Conservation (phyloP, 1,284 basidiomycete genomes). For the Cryptococcus amylolentus region DNA sequence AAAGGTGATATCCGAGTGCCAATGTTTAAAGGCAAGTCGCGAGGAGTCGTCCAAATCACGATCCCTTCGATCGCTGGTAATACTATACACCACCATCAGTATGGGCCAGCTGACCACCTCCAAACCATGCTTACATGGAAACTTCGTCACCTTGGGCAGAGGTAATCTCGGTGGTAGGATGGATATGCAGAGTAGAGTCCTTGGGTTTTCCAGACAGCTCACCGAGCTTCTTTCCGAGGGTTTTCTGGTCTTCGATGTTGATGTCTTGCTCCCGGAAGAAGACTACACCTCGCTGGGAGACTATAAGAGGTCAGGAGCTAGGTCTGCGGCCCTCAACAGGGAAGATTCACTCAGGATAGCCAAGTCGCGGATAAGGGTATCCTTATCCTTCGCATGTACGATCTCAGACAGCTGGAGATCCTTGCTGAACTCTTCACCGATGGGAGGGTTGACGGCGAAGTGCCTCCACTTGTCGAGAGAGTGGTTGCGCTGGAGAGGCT, state of each 20-base stretch:
- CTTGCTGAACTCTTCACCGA: slow-evolving; percentile 44
- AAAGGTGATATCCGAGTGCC: slow-evolving; percentile 52
- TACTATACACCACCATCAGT: background rate
- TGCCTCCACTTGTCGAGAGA: background rate
- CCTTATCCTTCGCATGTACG: slow-evolving; percentile 49
- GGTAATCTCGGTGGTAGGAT: slow-evolving; percentile 28
- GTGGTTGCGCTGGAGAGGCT: background rate
- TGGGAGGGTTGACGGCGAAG: slow-evolving; percentile 33
- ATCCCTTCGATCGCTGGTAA: background rate
- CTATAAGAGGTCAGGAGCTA: background rate
- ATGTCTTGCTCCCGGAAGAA: slow-evolving; percentile 64
- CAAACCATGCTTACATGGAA: background rate
- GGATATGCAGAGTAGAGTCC: slow-evolving; percentile 21
- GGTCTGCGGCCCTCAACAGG: background rate
- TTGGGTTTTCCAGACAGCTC: slow-evolving; percentile 59
- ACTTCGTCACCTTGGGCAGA: slow-evolving; percentile 10
- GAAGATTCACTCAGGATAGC: slow-evolving; percentile 53
- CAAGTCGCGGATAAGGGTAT: slow-evolving; percentile 54
- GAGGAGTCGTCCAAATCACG: background rate
- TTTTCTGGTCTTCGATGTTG: slow-evolving; percentile 52
- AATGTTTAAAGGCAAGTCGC: background rate
- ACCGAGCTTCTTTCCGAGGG: slow-evolving; percentile 56
- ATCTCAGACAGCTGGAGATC: slow-evolving; percentile 50
- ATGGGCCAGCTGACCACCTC: background rate
- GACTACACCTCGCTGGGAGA: slow-evolving; percentile 65